Base-by-base conservation (phyloP, 305 asterid species). In the Fraxinus platypoda region DNA sequence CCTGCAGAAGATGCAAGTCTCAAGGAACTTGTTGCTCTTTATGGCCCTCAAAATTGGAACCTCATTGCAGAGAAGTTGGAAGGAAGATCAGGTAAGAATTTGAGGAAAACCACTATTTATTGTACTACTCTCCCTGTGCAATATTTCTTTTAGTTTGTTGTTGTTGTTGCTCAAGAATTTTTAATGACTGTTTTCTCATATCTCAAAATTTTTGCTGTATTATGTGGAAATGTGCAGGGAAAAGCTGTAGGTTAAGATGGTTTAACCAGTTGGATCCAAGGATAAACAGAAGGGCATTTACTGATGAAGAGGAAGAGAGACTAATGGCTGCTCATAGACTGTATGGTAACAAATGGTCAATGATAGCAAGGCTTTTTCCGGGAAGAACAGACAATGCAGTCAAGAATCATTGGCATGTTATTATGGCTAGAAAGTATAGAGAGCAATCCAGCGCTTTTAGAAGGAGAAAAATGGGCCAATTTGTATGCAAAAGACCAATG, bases 321-420 rank as follows among this genome's bases (percentile, higher is more conserved):
- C 82, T 95, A 72, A 89, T 95, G 94, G 93, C 93, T 6, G 99
- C 99, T 6, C 99, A 95, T 78, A 87, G 97, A 26, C 33, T 94
- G 62, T 93, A 95, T 71, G 99, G 99, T 0, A 95, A 94, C 91
- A 95, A 94, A 77, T 95, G 99, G 99, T 98, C 99, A 1, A 88
- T 95, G 94, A 94, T 95, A 38, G 95, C 99, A 11, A 86, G 97
- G 78, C 85, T 95, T n/a, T 95, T 95, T 77, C 99, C 99, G 0
- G 99, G 99, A 0, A 88, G 99, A 86, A 95, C 98, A 15, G 99
- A 95, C 81, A 95, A 95, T 78, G 97, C 99, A 3, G 99, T 95
- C 3, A 95, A 95, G 87, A 95, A 95, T 54, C 97, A 94, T 81
- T 95, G 99, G 99, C 99, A 95, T 89, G 99, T 95, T 6, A 88